These are phyloP conservation scores for Elsinoe arachidis DNA, from an alignment of 2,329 filamentous ascomycete species.

Conservation along the genomic window DNA sequence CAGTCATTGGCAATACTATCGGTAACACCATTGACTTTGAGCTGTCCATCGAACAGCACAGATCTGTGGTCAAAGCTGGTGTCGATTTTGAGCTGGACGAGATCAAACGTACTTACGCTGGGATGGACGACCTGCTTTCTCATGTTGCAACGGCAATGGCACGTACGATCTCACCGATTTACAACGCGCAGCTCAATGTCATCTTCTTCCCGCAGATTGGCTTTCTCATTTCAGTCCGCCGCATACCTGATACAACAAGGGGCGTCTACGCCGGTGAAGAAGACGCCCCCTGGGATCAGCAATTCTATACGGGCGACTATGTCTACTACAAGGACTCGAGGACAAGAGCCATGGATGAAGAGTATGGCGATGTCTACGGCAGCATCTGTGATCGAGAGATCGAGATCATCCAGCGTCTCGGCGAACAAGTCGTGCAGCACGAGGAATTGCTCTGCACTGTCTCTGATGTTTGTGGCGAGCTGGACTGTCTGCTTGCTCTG, in stretches of 20 bases:
- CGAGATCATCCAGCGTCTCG: constrained; percentile 72
- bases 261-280: constrained; percentile 54
- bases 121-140: constrained; percentile 64
- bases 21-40: constrained; percentile 72
- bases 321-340: constrained; percentile 80
- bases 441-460: constrained; percentile 56
- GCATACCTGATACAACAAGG: constrained; percentile 50
- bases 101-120: constrained; percentile 68
- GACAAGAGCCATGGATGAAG: constrained; percentile 71
- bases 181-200: constrained; percentile 56
- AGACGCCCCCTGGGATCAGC: constrained; percentile 62
- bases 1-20: constrained; percentile 61
- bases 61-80: constrained; percentile 63
- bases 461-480: constrained; percentile 76
- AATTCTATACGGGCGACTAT: constrained; percentile 60
- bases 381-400: constrained; percentile 84
- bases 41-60: constrained; percentile 59
- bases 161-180: constrained; percentile 50
- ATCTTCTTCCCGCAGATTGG: constrained; percentile 88
- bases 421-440: constrained; percentile 59
- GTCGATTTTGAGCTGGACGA: constrained; percentile 67
- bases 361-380: constrained; percentile 77
- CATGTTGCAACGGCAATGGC: constrained; percentile 58
- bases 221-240: constrained; percentile 68
- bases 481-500: constrained; percentile 77